These are phyloP conservation scores for Pelargonium exstipulatum DNA, from an alignment of 441 rosid species.

Conservation along the genomic window DNA sequence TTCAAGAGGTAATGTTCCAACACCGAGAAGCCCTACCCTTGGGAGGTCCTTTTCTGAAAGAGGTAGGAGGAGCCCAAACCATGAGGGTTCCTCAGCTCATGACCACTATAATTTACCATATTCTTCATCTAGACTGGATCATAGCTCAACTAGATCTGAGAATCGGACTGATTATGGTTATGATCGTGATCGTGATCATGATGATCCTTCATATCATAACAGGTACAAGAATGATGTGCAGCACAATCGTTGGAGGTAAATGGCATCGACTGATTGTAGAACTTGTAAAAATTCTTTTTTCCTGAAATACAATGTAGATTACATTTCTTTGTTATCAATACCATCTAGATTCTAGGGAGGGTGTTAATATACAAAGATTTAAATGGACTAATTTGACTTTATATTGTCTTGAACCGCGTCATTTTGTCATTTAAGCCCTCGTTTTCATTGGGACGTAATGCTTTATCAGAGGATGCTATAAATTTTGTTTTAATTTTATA, in stretches of 20 bases:
- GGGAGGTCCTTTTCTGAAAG: constrained; percentile 40
- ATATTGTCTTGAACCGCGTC: not conserved
- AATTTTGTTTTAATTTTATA: not conserved
- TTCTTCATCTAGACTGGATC: constrained; percentile 13
- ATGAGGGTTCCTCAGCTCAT: constrained; percentile 27
- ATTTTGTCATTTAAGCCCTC: not conserved
- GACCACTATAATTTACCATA: constrained; percentile 22
- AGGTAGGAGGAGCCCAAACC: constrained; percentile 36
- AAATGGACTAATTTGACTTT: not conserved
- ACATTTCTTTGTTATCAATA: not conserved
- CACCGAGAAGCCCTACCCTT: constrained; percentile 27
- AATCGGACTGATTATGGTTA: constrained; percentile 23
- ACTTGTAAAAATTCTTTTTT: not conserved
- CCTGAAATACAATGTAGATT: not conserved
- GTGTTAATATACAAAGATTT: not conserved
- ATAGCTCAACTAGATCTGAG: constrained; percentile 25
- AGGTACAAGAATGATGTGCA: not conserved
- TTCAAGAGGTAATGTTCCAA: constrained; percentile 17
- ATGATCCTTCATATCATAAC: not conserved
- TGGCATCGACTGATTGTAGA: not conserved
- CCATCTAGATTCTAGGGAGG: not conserved
- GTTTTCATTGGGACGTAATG: not conserved
- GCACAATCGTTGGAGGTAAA: not conserved
- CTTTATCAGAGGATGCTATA: not conserved
- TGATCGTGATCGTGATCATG: constrained; percentile 14